Evolutionary conservation across 768 basidiomycete species (phyloP), one percentile per base, ranked within the genome.

Genomic region (Phanerochaete carnosa): DNA sequence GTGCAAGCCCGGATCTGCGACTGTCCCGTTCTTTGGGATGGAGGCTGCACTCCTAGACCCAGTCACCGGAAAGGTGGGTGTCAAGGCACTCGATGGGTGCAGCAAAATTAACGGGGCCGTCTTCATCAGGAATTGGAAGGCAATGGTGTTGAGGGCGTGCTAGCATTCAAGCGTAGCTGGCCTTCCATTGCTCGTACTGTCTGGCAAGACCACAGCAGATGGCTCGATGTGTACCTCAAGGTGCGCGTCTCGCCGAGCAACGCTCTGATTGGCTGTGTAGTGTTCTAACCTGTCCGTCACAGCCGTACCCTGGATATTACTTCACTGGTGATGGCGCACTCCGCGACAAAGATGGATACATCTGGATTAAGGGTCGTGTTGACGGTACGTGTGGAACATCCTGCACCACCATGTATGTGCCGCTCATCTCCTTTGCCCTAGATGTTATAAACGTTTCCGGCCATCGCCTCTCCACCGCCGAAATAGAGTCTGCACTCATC

Each of bases 391-490:
- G 39, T 4, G 61, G 22, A 58, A 7, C n/a, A 35, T 55, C 60
- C 30, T 61, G 58, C 57, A 58, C 54, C 45, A n/a, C 25, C 43
- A 37, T 43, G 51, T 22, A n/a, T n/a, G n/a, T n/a, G n/a, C 56
- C 58, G 53, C 57, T n/a, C 46, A n/a, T 58, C 23, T 19, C 19
- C 19, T 13, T 39, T 19, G 49, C 35, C 29, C 60, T 13, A 92
- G 91, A 96, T 77, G 94, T 97, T 60, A 97, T 97, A 83, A 98
- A 98, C 75, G 96, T 98, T 30, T 95, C 95, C 45, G 96, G 96
- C 1, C 96, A 99, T 74, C 89, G 96, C 67, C 79, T 99, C 55
- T 95, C 94, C 45, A 99, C 96, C 4, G 95, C 96, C 58, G 96
- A 98, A 76, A 96, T 99, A 60, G 96, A 99, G 77, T 94, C 92